These are phyloP conservation scores for Physcomitrium patens DNA, from an alignment of 225 moss, liverwort and hornwort genomes.

Conservation along the genomic window DNA sequence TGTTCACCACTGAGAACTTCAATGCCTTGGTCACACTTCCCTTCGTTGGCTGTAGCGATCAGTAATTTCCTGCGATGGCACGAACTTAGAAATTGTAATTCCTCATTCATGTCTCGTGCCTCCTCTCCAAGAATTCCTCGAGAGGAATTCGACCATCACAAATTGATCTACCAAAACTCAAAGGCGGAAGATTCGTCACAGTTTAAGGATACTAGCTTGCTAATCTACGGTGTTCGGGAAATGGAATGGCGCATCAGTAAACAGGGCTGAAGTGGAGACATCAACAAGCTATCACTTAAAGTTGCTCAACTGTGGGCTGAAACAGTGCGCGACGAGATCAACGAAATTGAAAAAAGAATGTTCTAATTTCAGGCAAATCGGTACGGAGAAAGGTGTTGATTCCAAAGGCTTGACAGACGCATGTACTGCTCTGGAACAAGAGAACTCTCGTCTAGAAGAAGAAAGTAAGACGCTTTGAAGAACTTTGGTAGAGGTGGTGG, in stretches of 20 bases:
- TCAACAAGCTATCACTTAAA: slow-evolving; percentile 69
- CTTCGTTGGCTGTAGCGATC: neutral
- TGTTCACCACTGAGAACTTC: slow-evolving; percentile 60
- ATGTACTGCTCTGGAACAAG: slow-evolving; percentile 85
- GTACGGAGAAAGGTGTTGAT: slow-evolving; percentile 70
- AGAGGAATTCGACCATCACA: slow-evolving; percentile 81
- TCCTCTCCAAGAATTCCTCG: slow-evolving; percentile 64
- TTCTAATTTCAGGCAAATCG: slow-evolving; percentile 55
- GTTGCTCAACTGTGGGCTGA: slow-evolving; percentile 58
- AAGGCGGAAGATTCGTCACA: slow-evolving; percentile 40
- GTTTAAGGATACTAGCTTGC: slow-evolving; percentile 47
- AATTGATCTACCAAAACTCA: slow-evolving; percentile 65
- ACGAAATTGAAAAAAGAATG: slow-evolving; percentile 61
- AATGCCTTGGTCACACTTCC: neutral
- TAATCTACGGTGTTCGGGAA: slow-evolving; percentile 47
- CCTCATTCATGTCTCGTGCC: slow-evolving; percentile 1
- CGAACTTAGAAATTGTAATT: neutral
- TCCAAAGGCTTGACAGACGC: slow-evolving; percentile 87
- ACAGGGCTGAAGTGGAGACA: slow-evolving; percentile 67
- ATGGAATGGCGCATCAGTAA: slow-evolving; percentile 51
- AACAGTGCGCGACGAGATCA: slow-evolving; percentile 59
- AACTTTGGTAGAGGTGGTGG: slow-evolving; percentile 56
- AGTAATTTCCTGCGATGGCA: neutral
- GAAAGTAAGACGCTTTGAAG: slow-evolving; percentile 61
- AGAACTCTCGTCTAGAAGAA: slow-evolving; percentile 73